These are phyloP conservation scores for Canna indica DNA, from an alignment of 176 grass and related monocot genomes.

Conservation along the genomic window DNA sequence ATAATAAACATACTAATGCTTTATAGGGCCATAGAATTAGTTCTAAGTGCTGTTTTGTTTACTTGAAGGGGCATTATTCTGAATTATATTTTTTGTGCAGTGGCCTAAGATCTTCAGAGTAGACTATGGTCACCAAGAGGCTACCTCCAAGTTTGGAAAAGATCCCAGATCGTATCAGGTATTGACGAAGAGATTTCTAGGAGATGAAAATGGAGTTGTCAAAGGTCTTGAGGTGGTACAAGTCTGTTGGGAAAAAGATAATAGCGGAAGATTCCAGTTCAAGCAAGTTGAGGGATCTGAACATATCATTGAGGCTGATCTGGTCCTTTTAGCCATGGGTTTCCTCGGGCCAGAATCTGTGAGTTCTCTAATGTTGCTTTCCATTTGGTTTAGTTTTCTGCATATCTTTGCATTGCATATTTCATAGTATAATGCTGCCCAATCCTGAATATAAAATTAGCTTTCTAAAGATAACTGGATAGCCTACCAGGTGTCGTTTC, in stretches of 20 bases:
- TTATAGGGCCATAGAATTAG: no score
- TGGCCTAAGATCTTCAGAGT: constrained; percentile 86
- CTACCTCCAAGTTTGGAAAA: constrained; percentile 69
- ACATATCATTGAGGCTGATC: constrained; percentile 83
- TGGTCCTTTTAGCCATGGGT: constrained; percentile 90
- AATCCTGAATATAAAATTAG: not conserved
- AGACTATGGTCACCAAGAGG: constrained; percentile 94
- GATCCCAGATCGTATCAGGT: constrained; percentile 91
- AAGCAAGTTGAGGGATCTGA: constrained; percentile 61
- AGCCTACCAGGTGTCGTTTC: not conserved
- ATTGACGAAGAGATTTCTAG: constrained; percentile 75
- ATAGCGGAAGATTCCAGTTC: constrained; percentile 47
- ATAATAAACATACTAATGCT: no score
- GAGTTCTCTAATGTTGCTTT: constrained; percentile 9
- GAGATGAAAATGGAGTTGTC: constrained; percentile 65
- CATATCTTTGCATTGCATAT: not conserved
- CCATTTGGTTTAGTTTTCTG: not conserved
- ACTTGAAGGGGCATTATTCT: not conserved
- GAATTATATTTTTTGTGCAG: constrained; percentile 28
- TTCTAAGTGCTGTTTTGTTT: no score
- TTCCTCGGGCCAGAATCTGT: constrained; percentile 92
- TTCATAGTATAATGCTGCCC: not conserved
- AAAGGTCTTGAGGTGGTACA: constrained; percentile 76
- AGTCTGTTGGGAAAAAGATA: constrained; percentile 64
- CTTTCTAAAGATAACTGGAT: not conserved